Base-by-base conservation (phyloP, 768 basidiomycete species). In the Imleria badia region DNA sequence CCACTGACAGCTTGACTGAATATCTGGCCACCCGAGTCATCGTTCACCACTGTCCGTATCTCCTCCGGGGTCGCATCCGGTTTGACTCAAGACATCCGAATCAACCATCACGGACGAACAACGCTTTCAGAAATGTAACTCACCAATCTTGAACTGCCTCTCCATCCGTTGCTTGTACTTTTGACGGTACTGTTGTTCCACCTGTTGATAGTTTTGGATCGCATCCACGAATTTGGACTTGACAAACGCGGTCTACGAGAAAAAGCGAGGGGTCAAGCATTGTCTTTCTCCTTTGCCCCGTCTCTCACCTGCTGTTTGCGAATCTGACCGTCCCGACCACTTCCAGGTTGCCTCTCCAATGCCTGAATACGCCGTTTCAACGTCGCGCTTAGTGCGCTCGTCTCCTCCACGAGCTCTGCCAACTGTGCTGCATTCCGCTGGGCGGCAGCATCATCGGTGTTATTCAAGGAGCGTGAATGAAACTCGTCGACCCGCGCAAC, bases 61-160 rank as follows among this genome's bases (percentile, higher is more conserved):
- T 98, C 95, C 51, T 96, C 92, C 2, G 86, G 86, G 1, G 93
- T 85, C 6, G 95, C 95, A 71, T 95, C 86, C 45, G 94, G 94
- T 75, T 97, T 97, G 52, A 94, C 94, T 91, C 56, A 17, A 34
- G 4, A 38, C 1, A 45, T 13, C 20, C 30, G 13, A 35, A 33
- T 56, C 49, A 59, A 35, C 8, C 20, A 48, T 23, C 14, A 41
- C 31, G 33, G 35, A 43, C 38, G 8, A 58, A 12, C 5, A 12
- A 23, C 1, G 10, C 17, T 7, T 11, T n/a, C 4, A 13, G 15
- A 15, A 46, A 35, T 12, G 8, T 23, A 49, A 58, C 81, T 13
- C 41, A 87, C 89, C 89, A 56, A 95, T 96, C 66, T 84, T 91
- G 73, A 89, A 89, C 72, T 97, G 90, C 55, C 91, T 78, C 67